These are phyloP conservation scores for Immersiporthe knoxdaviesiana DNA, from an alignment of 2,329 filamentous ascomycete species.

Conservation along the genomic window DNA sequence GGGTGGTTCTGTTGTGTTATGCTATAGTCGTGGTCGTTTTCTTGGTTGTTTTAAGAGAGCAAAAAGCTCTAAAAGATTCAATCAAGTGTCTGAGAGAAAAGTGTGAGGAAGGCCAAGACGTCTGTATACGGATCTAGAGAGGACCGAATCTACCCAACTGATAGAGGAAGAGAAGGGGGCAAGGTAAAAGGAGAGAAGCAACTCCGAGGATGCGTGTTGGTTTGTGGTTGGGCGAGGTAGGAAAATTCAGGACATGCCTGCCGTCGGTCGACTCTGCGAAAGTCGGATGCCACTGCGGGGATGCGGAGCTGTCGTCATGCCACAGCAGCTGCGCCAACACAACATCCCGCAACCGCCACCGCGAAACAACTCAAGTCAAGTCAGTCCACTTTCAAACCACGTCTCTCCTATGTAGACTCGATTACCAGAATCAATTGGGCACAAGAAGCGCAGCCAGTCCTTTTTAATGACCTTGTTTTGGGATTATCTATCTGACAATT, in stretches of 20 bases:
- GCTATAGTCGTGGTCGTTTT: neutral
- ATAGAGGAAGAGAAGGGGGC: neutral
- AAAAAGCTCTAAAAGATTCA: neutral
- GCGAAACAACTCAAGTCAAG: neutral
- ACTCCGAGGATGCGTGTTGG: neutral
- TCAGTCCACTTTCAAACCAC: neutral
- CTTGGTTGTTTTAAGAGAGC: neutral
- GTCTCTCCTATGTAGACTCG: no score
- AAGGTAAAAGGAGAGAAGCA: neutral
- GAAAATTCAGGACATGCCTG: slow-evolving; percentile 13
- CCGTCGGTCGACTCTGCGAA: slow-evolving; percentile 9
- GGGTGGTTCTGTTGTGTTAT: neutral
- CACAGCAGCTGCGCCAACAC: slow-evolving; percentile 13
- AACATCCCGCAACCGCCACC: neutral
- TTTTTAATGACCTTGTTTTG: neutral
- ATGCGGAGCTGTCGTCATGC: slow-evolving; percentile 17
- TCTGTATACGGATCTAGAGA: neutral
- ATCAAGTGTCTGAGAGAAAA: neutral
- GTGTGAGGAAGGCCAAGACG: neutral
- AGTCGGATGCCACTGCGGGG: slow-evolving; percentile 8
- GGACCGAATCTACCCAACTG: neutral
- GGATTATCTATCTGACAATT: slow-evolving; percentile 25
- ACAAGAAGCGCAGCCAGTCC: neutral
- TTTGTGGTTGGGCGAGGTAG: neutral
- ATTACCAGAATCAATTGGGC: neutral